These are phyloP conservation scores for Globisporangium mamillatum DNA, from an alignment of 352 stramenopile genomes.

Conservation along the genomic window DNA sequence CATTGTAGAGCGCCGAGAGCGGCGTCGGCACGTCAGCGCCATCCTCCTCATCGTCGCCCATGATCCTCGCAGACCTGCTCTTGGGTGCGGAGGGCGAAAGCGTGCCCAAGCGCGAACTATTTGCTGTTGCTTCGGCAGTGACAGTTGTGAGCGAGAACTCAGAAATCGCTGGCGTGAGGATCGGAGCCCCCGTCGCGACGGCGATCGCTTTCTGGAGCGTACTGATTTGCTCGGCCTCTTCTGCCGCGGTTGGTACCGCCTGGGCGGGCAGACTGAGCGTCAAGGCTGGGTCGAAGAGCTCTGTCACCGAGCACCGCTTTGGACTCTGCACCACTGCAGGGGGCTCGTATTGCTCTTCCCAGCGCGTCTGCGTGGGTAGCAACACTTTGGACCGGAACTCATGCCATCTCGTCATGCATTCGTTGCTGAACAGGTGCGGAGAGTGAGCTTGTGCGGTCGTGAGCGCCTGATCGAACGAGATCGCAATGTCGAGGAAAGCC, in stretches of 20 bases:
- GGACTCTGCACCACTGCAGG: neutral
- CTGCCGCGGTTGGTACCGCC: neutral
- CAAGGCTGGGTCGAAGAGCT: constrained; percentile 11
- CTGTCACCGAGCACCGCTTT: constrained; percentile 1
- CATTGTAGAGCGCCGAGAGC: constrained; percentile 66
- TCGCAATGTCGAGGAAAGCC: constrained; percentile 66
- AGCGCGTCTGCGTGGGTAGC: constrained; percentile 58
- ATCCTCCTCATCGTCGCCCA: neutral
- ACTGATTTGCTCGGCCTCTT: constrained; percentile 15
- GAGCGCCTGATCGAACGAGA: constrained; percentile 73
- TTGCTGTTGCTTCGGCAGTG: neutral
- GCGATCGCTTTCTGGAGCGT: constrained; percentile 17
- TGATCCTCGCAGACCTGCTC: neutral
- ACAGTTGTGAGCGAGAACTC: neutral
- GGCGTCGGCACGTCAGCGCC: constrained; percentile 56
- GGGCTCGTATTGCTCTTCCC: constrained; percentile 58
- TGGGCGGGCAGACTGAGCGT: constrained; percentile 2
- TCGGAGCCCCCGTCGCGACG: constrained; percentile 8
- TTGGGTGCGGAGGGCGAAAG: neutral
- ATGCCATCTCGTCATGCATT: constrained; percentile 41
- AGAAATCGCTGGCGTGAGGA: neutral
- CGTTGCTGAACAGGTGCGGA: constrained; percentile 36
- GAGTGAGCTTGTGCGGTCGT: constrained; percentile 57
- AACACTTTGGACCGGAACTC: constrained; percentile 47
- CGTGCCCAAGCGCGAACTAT: neutral